These are phyloP conservation scores for Quercus agrifolia DNA, from an alignment of 306 rosid genomes.

Conservation along the genomic window DNA sequence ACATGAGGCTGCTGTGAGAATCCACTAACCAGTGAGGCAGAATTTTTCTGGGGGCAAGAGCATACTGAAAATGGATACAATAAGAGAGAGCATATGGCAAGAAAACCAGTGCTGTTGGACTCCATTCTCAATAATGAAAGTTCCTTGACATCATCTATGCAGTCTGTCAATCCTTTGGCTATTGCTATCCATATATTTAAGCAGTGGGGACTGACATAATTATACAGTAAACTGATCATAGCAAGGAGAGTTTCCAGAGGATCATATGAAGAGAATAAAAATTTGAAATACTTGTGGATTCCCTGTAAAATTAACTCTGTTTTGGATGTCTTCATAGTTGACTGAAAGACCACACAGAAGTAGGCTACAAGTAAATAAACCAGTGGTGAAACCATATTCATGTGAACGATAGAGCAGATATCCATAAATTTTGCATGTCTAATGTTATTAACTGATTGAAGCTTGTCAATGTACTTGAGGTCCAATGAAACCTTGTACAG, in stretches of 20 bases:
- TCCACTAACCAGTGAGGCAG: conserved; percentile 25
- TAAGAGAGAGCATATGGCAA: conserved; percentile 49
- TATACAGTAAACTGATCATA: conserved; percentile 46
- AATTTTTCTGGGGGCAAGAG: conserved; percentile 32
- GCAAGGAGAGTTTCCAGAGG: conserved; percentile 48
- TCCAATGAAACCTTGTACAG: conserved; percentile 64
- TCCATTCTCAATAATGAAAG: conserved; percentile 33
- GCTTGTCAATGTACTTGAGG: conserved; percentile 42
- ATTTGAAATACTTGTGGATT: conserved; percentile 45
- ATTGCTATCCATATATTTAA: conserved; percentile 60
- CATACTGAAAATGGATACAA: conserved; percentile 56
- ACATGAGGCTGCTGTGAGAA: conserved; percentile 27
- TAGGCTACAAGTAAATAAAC: conserved; percentile 57
- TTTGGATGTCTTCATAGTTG: conserved; percentile 26
- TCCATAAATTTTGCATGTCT: conserved; percentile 31
- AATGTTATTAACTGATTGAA: conserved; percentile 29
- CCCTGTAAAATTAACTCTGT: conserved; percentile 32
- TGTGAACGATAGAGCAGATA: conserved; percentile 40
- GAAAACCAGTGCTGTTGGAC: conserved; percentile 34
- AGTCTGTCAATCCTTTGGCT: conserved; percentile 49
- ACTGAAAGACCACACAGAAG: conserved; percentile 49
- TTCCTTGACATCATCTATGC: conserved; percentile 38
- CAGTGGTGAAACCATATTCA: conserved; percentile 82
- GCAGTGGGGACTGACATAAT: conserved; percentile 39
- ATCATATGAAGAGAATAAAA: conserved; percentile 53